Percentiles rank a stretch among this genome's conserved stretches.
Conservation (phyloP, 2,329 filamentous ascomycete species). For the Stromatinia cepivora region DNA sequence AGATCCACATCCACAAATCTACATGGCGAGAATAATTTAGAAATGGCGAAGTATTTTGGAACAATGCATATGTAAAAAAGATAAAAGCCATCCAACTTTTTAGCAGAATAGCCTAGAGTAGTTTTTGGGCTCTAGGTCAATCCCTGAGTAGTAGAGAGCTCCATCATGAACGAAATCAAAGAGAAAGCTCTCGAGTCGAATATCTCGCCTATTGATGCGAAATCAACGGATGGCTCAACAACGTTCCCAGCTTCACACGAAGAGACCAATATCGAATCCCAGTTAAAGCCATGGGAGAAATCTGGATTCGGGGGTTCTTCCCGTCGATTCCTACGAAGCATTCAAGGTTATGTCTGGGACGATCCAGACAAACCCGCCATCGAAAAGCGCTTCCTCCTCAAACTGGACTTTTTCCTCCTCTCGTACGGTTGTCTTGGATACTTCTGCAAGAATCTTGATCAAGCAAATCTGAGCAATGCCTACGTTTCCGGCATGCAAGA, state of each 20-base stretch:
- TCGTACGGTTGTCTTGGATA: conserved; percentile 48
- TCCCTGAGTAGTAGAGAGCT: no score
- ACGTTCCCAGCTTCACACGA: background rate
- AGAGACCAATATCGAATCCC: background rate
- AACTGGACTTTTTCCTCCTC: conserved; percentile 52
- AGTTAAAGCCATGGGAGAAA: conserved; percentile 29
- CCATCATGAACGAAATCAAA: background rate
- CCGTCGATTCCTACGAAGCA: conserved; percentile 25
- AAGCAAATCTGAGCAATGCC: conserved; percentile 42
- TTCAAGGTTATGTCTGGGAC: conserved; percentile 39
- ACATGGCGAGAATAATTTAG: background rate
- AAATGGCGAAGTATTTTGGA: background rate
- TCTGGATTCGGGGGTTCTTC: conserved; percentile 25
- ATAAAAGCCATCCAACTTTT: background rate
- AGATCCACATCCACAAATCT: conserved; percentile 1
- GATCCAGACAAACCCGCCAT: conserved; percentile 39
- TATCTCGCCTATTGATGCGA: conserved; percentile 1
- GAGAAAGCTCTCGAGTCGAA: conserved; percentile 10
- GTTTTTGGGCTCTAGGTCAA: background rate
- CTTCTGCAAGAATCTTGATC: conserved; percentile 49
- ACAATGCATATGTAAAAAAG: background rate
- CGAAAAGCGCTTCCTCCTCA: conserved; percentile 50
- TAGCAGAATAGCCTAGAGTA: background rate
- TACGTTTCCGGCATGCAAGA: conserved; percentile 51
- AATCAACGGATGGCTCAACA: background rate